Conservation (phyloP, 2,329 filamentous ascomycete genomes). For the Aspergillus pseudoglaucus region DNA sequence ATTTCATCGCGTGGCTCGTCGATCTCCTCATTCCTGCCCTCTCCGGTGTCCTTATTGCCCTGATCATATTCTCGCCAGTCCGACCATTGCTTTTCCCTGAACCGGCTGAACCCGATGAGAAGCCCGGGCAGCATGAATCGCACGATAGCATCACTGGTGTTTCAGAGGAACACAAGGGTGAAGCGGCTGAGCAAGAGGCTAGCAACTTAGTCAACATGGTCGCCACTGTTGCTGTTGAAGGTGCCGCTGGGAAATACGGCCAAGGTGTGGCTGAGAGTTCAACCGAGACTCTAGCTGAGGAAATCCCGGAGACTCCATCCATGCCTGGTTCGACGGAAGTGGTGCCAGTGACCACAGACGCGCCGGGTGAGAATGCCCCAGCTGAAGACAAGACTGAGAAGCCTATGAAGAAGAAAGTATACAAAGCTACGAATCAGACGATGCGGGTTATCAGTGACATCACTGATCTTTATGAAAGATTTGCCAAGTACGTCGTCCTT, state of each 20-base stretch:
- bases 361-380: not conserved
- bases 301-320: not conserved
- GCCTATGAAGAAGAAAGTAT: constrained; percentile 41
- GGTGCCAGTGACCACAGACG: constrained; percentile 21
- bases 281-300: constrained; percentile 21
- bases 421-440: not conserved
- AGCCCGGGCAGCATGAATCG: constrained; percentile 36
- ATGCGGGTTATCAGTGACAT: constrained; percentile 2
- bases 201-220: constrained; percentile 73
- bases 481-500: constrained; percentile 46
- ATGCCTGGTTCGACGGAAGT: not conserved
- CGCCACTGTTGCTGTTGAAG: constrained; percentile 64
- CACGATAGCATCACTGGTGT: constrained; percentile 71
- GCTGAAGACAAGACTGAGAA: constrained; percentile 21
- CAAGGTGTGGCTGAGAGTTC: constrained; percentile 51
- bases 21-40: constrained; percentile 63
- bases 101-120: constrained; percentile 65
- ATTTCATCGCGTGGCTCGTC: constrained; percentile 62
- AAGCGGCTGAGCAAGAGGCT: constrained; percentile 77
- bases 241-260: constrained; percentile 69
- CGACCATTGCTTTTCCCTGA: constrained; percentile 66
- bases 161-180: constrained; percentile 72
- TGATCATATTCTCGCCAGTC: constrained; percentile 60
- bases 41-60: constrained; percentile 52
- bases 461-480: constrained; percentile 55